Evolutionary conservation across 192 early-diverging fungal species (phyloP).

Genomic region (Allomyces javanicus): DNA sequence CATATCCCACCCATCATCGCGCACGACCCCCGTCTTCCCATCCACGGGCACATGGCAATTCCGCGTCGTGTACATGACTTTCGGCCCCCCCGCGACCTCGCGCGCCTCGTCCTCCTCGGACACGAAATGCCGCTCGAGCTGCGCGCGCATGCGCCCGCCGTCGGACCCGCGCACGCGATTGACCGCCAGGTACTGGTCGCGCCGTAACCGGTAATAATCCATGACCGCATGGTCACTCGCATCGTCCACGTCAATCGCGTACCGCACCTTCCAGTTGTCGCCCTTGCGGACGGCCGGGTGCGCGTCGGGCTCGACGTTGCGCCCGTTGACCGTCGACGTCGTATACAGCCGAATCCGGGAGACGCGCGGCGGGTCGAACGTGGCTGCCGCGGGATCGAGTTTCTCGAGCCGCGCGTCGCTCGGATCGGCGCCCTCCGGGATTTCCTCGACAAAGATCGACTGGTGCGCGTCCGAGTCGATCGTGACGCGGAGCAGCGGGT

Average conservation of each 20-base stretch:
- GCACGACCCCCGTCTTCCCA: too few relatives aligned
- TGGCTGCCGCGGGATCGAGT: neutral
- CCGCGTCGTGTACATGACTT: too few relatives aligned
- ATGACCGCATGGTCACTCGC: too few relatives aligned
- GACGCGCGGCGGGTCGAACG: neutral
- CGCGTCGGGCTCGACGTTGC: neutral
- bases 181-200: too few relatives aligned
- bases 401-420: neutral
- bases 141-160: too few relatives aligned
- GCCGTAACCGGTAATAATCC: too few relatives aligned
- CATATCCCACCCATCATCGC: too few relatives aligned
- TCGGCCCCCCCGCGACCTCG: too few relatives aligned
- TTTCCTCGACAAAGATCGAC: constrained; percentile 30
- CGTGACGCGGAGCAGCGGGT: constrained; percentile 27
- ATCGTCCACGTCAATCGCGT: neutral
- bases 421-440: constrained; percentile 11
- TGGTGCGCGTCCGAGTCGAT: constrained; percentile 15
- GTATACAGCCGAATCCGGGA: neutral
- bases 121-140: too few relatives aligned
- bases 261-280: neutral
- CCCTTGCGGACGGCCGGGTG: neutral
- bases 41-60: too few relatives aligned
- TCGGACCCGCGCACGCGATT: too few relatives aligned
- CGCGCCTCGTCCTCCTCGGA: too few relatives aligned
- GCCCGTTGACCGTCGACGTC: neutral